phyloP scores from a whole-genome alignment of 2,329 filamentous ascomycete species.

The Juglanconis sp. region DNA sequence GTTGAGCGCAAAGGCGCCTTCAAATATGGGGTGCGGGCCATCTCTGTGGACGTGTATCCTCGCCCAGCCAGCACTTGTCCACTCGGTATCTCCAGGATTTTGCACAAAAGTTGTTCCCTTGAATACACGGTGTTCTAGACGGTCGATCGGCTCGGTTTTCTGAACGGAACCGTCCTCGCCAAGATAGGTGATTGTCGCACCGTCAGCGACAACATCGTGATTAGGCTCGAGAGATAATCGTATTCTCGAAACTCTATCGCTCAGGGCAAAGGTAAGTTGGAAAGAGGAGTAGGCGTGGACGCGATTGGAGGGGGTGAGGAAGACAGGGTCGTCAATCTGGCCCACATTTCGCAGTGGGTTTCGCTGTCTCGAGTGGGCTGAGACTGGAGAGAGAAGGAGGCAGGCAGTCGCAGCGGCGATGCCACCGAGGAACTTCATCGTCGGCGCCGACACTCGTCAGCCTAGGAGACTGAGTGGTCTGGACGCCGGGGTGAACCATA shows the following conservation, averaged over 20 bases:
- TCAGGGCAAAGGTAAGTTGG: slow-evolving; percentile 76
- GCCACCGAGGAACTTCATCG: slow-evolving; percentile 13
- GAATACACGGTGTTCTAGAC: slow-evolving; percentile 76
- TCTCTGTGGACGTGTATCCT: slow-evolving; percentile 75
- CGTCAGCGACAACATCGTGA: slow-evolving; percentile 78
- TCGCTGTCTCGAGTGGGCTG: slow-evolving; percentile 69
- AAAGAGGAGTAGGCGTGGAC: slow-evolving; percentile 80
- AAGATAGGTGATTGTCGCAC: slow-evolving; percentile 71
- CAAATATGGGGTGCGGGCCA: slow-evolving; percentile 76
- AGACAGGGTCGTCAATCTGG: slow-evolving; percentile 68
- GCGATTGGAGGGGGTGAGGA: slow-evolving; percentile 63
- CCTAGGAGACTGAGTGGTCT: background rate
- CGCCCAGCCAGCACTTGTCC: slow-evolving; percentile 84
- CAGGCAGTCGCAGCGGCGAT: slow-evolving; percentile 14
- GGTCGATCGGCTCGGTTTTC: slow-evolving; percentile 65
- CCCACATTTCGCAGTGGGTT: slow-evolving; percentile 75
- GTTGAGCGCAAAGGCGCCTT: slow-evolving; percentile 80
- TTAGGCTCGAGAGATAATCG: slow-evolving; percentile 85
- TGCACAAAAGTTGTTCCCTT: slow-evolving; percentile 74
- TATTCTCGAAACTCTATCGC: slow-evolving; percentile 64
- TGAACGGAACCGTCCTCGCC: slow-evolving; percentile 67
- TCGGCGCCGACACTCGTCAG: slow-evolving; percentile 3
- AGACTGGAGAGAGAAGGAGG: slow-evolving; percentile 22
- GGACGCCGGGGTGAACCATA: background rate
- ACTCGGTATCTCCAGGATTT: slow-evolving; percentile 56